These are phyloP conservation scores for Silene latifolia DNA, from an alignment of 148 eudicot genomes.

Conservation along the genomic window DNA sequence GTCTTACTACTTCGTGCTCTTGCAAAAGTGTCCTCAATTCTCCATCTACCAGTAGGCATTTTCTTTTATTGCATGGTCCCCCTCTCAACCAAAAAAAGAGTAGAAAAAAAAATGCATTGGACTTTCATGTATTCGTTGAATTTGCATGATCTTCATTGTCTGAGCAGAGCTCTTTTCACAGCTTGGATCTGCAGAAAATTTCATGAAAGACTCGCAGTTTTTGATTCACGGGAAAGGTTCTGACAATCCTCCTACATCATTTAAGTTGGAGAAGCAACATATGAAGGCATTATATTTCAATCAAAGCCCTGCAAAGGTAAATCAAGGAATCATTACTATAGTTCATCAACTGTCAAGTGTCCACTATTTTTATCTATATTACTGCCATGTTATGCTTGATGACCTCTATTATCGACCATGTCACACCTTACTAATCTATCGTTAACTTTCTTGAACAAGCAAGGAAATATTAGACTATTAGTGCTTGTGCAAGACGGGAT, in stretches of 20 bases:
- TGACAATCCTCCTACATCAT: constrained; percentile 81
- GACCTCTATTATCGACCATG: no score
- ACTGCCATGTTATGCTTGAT: no score
- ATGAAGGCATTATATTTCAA: constrained; percentile 85
- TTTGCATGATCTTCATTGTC: not conserved
- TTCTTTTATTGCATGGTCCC: not conserved
- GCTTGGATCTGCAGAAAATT: constrained; percentile 93
- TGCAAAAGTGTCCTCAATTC: no score
- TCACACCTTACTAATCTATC: no score
- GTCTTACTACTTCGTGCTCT: no score
- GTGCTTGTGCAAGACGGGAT: no score
- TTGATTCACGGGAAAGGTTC: constrained; percentile 78
- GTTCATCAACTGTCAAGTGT: not conserved
- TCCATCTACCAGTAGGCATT: not conserved
- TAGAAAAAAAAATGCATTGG: not conserved
- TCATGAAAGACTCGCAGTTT: constrained; percentile 76
- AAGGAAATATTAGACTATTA: no score
- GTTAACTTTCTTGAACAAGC: no score
- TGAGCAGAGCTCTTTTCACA: constrained; percentile 33
- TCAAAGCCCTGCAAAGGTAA: constrained; percentile 91
- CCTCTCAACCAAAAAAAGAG: no score
- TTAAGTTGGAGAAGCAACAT: constrained; percentile 86
- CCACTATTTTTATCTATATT: not conserved
- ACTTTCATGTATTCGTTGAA: not conserved
- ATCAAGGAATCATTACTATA: not conserved